Conservation (phyloP, 345 rosid species). For the Nephelium lappaceum region DNA sequence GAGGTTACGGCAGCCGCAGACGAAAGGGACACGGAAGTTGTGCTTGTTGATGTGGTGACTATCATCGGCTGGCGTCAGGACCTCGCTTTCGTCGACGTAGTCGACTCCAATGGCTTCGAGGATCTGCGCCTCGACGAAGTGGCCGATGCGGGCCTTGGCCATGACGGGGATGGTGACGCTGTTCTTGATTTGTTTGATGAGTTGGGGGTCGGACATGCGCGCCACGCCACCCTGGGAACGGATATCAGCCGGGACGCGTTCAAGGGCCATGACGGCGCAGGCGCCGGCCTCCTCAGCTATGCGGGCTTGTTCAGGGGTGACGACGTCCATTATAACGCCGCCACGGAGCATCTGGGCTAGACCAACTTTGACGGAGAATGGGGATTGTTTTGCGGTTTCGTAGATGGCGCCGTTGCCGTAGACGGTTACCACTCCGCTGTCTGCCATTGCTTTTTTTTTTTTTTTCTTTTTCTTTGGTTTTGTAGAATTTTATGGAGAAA, state of each 20-base stretch:
- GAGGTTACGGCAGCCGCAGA: conserved; percentile 48
- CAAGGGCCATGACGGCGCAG: conserved; percentile 50
- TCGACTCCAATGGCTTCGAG: conserved; percentile 44
- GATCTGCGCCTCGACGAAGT: conserved; percentile 48
- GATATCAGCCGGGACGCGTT: conserved; percentile 49
- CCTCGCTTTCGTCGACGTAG: conserved; percentile 49
- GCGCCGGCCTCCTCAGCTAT: conserved; percentile 51
- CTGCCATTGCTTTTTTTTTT: conserved; percentile 24
- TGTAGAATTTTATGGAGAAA: background rate
- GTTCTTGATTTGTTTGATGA: conserved; percentile 42
- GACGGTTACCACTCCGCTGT: conserved; percentile 42
- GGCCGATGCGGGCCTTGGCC: conserved; percentile 53
- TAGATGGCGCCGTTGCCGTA: conserved; percentile 47
- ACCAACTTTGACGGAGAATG: conserved; percentile 46
- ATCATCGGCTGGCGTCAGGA: conserved; percentile 38
- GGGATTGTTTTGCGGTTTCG: conserved; percentile 37
- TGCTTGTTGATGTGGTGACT: conserved; percentile 46
- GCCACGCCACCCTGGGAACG: conserved; percentile 47
- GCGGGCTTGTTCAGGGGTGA: conserved; percentile 45
- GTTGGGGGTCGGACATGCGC: conserved; percentile 45
- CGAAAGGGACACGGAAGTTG: conserved; percentile 46
- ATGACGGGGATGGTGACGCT: conserved; percentile 48
- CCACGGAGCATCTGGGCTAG: conserved; percentile 51
- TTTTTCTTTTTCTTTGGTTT: too few relatives aligned
- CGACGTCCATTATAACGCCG: conserved; percentile 50